Evolutionary conservation across 352 stramenopile species (phyloP), one percentile per base, ranked within the genome.

Genomic region (Globisporangium okanoganense): DNA sequence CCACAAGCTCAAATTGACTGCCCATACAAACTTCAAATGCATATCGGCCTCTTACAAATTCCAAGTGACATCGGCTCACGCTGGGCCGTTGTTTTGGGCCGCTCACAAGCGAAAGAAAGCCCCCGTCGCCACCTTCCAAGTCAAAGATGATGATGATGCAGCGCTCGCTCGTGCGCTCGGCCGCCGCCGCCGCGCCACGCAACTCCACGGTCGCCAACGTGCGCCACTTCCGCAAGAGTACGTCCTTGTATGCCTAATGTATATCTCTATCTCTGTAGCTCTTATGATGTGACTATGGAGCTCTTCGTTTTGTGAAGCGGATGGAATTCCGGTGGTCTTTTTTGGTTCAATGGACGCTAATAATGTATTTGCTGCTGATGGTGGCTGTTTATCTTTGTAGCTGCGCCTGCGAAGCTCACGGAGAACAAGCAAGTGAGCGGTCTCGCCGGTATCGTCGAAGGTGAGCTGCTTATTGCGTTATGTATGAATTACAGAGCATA

Each of bases 161-260:
- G 47, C 70, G 77, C 61, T 77, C 65, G 25, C 63, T 86, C 31
- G 60, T 82, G 62, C 73, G 71, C 72, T 73, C 70, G 50, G 68
- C 70, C 64, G 75, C 36, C 52, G 53, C 62, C 56, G 44, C 75
- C 44, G 65, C 72, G 31, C 70, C 72, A 54, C 69, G 70, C 48
- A 58, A 66, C 56, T 65, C 63, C 44, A 52, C 71, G 25, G 47
- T 69, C 64, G 52, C 74, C 31, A 58, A 66, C 47, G 79, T 88
- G 50, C 84, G 84, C 48, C 75, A 86, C 70, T 91, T 93, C 67
- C 82, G 84, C 66, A 76, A 90, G 65, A 85, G 84, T 93, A 72
- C 62, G 72, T 78, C 14, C 1, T 5, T 48, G 33, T 12, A 22
- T 0, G 45, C 24, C 16, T 58, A 16, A 9, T 31, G 3, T 49